phyloP scores from a whole-genome alignment of 805 yeast genomes.

The Candida fluviatilis region DNA sequence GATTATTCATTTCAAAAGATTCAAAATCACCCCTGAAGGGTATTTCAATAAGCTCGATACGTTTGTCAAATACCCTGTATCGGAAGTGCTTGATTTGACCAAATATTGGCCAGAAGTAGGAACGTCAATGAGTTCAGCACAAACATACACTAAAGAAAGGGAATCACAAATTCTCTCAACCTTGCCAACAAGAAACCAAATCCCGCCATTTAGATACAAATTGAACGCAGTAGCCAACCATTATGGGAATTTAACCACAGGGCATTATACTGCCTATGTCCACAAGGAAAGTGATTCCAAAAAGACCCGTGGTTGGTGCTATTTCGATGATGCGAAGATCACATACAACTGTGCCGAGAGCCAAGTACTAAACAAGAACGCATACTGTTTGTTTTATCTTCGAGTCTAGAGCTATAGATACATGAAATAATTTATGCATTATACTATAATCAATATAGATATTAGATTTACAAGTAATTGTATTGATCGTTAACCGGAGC shows the following conservation, averaged over 20 bases:
- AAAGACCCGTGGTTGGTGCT: slow-evolving; percentile 62
- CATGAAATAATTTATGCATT: neutral
- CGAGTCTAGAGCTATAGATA: slow-evolving; percentile 26
- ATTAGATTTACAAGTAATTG: too few species aligned
- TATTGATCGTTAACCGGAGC: too few species aligned
- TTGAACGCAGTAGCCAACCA: slow-evolving; percentile 83
- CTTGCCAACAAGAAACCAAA: slow-evolving; percentile 66
- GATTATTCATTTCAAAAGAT: slow-evolving; percentile 83
- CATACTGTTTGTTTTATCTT: slow-evolving; percentile 78
- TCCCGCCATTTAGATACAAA: slow-evolving; percentile 74
- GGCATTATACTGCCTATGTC: slow-evolving; percentile 85
- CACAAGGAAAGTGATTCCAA: slow-evolving; percentile 48
- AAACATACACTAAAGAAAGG: slow-evolving; percentile 29
- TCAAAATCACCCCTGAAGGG: slow-evolving; percentile 47
- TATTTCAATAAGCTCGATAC: slow-evolving; percentile 57
- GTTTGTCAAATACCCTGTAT: slow-evolving; percentile 63
- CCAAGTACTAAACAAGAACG: slow-evolving; percentile 66
- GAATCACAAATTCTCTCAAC: slow-evolving; percentile 44
- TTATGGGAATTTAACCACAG: slow-evolving; percentile 75
- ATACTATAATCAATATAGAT: neutral
- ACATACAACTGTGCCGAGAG: slow-evolving; percentile 44
- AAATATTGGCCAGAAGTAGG: slow-evolving; percentile 65
- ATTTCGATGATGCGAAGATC: slow-evolving; percentile 77
- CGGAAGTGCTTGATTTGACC: slow-evolving; percentile 54
- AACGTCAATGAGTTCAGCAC: slow-evolving; percentile 17